phyloP scores from a whole-genome alignment of 2,329 filamentous ascomycete genomes.

The Diaporthe sp. region DNA sequence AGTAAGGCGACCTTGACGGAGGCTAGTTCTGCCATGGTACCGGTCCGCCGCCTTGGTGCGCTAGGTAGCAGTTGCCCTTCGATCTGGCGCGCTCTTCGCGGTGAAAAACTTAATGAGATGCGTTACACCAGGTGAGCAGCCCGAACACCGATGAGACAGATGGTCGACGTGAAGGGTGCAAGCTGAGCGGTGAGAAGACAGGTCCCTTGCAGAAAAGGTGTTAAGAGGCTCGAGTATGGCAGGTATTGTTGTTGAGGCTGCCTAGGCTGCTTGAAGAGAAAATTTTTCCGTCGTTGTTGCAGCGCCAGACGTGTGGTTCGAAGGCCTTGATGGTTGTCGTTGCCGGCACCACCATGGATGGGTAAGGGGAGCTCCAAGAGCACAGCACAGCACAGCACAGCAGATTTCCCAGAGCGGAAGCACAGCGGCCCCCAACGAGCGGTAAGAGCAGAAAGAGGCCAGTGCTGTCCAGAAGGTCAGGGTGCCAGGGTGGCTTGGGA shows the following conservation, averaged over 20 bases:
- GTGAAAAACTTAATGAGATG: not conserved
- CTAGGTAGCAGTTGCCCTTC: not conserved
- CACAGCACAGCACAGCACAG: conserved; percentile 2
- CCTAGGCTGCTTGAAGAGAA: not conserved
- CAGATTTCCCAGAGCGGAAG: not conserved
- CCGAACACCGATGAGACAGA: conserved; percentile 6
- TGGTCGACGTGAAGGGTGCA: not conserved
- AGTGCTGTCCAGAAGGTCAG: conserved; percentile 8
- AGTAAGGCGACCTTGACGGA: conserved; percentile 61
- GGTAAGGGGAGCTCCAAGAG: conserved; percentile 15
- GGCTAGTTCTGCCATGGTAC: conserved; percentile 45
- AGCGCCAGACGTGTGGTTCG: conserved; percentile 6
- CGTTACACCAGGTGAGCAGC: conserved; percentile 8
- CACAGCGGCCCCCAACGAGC: conserved; percentile 15
- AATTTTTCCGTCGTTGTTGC: conserved; percentile 6
- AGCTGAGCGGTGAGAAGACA: conserved; percentile 18
- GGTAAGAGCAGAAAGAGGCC: conserved; percentile 20
- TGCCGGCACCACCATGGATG: conserved; percentile 4
- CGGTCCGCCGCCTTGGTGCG: conserved; percentile 26
- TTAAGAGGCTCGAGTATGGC: conserved; percentile 16
- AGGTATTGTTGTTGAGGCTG: not conserved
- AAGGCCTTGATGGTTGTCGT: not conserved
- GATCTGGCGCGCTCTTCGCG: conserved; percentile 16
- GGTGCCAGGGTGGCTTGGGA: not conserved
- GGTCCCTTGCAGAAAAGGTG: not conserved